A percentile compares a stretch with the other conserved stretches of the same genome.
These are phyloP conservation scores for Rhododendron griersonianum DNA, from an alignment of 148 eudicot genomes.

Conservation along the genomic window DNA sequence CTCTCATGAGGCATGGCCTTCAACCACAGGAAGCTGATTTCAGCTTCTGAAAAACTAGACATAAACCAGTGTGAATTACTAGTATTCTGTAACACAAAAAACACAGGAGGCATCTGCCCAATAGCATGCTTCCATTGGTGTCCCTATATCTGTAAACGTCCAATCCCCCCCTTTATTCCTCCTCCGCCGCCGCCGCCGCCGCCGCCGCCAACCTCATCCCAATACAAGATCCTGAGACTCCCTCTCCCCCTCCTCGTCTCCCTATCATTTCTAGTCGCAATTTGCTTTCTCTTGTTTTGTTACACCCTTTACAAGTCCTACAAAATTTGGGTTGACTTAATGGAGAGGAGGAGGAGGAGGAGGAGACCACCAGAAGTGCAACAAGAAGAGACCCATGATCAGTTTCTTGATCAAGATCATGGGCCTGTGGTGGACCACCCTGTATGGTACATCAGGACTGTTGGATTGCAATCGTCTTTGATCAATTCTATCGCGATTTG, in stretches of 20 bases:
- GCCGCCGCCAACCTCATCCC: background rate
- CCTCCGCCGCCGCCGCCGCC: background rate
- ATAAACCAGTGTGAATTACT: background rate
- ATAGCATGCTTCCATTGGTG: slow-evolving; percentile 16
- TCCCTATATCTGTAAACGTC: background rate
- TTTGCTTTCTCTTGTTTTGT: slow-evolving; percentile 16
- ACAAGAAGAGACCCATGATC: slow-evolving; percentile 9
- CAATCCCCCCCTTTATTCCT: background rate
- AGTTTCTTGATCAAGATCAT: slow-evolving; percentile 36
- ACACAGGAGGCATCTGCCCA: slow-evolving; percentile 25
- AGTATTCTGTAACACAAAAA: background rate
- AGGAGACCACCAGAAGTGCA: background rate
- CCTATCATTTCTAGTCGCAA: slow-evolving; percentile 21
- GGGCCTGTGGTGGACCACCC: slow-evolving; percentile 48
- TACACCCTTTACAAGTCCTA: slow-evolving; percentile 29
- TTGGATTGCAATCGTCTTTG: slow-evolving; percentile 38
- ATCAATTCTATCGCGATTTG: slow-evolving; percentile 41
- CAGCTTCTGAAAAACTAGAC: background rate
- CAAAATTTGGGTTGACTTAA: background rate
- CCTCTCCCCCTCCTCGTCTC: slow-evolving; percentile 28
- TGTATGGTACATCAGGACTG: slow-evolving; percentile 58
- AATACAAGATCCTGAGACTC: slow-evolving; percentile 12
- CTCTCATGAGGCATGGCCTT: slow-evolving; percentile 9
- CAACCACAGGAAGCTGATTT: slow-evolving; percentile 11
- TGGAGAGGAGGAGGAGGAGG: background rate